Evolutionary conservation across 2,329 filamentous ascomycete species (phyloP).

Genomic region (Trichoderma afroharzianum): DNA sequence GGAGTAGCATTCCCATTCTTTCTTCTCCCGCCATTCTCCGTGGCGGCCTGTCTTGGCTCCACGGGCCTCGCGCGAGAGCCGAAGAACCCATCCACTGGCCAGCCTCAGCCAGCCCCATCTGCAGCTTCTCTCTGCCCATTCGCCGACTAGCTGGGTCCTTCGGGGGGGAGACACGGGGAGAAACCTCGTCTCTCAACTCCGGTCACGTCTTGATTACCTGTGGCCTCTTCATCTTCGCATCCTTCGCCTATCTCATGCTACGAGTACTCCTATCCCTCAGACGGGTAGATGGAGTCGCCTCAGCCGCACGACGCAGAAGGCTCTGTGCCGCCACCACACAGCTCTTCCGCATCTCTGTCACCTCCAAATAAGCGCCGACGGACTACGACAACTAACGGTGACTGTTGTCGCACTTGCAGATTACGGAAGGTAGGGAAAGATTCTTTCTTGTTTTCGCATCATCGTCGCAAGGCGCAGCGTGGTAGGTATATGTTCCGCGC

Average conservation of each 20-base stretch:
- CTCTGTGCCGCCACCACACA: constrained; percentile 14
- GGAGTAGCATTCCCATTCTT: constrained; percentile 7
- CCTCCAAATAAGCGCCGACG: constrained; percentile 33
- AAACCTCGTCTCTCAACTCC: constrained; percentile 12
- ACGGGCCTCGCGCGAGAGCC: constrained; percentile 20
- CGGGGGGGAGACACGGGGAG: neutral
- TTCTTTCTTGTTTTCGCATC: neutral
- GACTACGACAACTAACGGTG: constrained; percentile 25
- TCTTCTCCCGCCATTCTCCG: constrained; percentile 13
- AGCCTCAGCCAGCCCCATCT: constrained; percentile 18
- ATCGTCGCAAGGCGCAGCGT: neutral
- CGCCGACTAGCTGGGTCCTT: constrained; percentile 2
- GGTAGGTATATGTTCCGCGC: neutral
- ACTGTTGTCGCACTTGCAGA: constrained; percentile 38
- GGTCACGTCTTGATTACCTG: neutral
- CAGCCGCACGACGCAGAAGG: constrained; percentile 16
- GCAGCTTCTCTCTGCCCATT: constrained; percentile 12
- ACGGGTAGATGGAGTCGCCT: constrained; percentile 18
- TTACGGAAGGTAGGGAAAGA: constrained; percentile 34
- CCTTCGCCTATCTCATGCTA: constrained; percentile 6
- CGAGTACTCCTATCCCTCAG: neutral
- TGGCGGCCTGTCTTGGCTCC: constrained; percentile 16
- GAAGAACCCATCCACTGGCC: constrained; percentile 15
- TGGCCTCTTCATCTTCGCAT: constrained; percentile 6
- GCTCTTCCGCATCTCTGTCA: constrained; percentile 21